Evolutionary conservation across 208 protist species (phyloP).

Genomic region (Kentomonas sorsogonicus): DNA sequence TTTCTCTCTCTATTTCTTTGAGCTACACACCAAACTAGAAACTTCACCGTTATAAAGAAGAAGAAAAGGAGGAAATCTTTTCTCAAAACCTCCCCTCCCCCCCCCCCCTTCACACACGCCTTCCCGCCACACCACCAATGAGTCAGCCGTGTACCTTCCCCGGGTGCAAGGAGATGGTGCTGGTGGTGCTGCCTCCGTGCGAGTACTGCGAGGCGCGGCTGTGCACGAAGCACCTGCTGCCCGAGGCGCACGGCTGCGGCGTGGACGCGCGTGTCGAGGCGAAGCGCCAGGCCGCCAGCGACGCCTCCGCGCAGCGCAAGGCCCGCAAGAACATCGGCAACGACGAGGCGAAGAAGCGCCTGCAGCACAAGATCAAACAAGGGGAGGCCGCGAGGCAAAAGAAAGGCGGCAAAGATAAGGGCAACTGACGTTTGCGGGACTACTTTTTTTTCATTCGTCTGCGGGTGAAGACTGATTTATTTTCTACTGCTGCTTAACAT

Average conservation of each 20-base stretch:
- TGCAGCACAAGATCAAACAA: slow-evolving; percentile 49
- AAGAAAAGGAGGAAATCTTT: neutral
- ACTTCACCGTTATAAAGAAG: neutral
- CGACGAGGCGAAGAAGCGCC: slow-evolving; percentile 55
- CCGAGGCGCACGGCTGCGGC: slow-evolving; percentile 80
- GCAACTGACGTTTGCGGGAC: neutral
- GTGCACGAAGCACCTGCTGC: slow-evolving; percentile 75
- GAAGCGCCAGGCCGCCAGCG: slow-evolving; percentile 48
- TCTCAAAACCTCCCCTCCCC: too few species aligned
- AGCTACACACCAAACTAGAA: neutral
- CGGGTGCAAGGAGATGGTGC: slow-evolving; percentile 36
- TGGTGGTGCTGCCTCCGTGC: slow-evolving; percentile 51
- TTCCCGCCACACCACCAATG: slow-evolving; percentile 21
- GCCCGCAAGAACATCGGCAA: slow-evolving; percentile 62
- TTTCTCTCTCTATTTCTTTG: too few species aligned
- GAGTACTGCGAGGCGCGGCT: slow-evolving; percentile 59
- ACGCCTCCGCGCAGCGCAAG: slow-evolving; percentile 42
- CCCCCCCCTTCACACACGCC: too few species aligned
- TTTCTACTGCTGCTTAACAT: neutral
- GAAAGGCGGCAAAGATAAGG: too few species aligned
- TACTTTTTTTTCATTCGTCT: neutral
- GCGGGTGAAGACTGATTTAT: neutral
- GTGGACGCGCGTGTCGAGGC: slow-evolving; percentile 59
- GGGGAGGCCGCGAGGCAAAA: slow-evolving; percentile 57
- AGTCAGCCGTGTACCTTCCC: slow-evolving; percentile 25